Evolutionary conservation across 108 stramenopile genomes (phyloP), one percentile per base, ranked within the genome.

Genomic region (Stephanodiscus triporus): DNA sequence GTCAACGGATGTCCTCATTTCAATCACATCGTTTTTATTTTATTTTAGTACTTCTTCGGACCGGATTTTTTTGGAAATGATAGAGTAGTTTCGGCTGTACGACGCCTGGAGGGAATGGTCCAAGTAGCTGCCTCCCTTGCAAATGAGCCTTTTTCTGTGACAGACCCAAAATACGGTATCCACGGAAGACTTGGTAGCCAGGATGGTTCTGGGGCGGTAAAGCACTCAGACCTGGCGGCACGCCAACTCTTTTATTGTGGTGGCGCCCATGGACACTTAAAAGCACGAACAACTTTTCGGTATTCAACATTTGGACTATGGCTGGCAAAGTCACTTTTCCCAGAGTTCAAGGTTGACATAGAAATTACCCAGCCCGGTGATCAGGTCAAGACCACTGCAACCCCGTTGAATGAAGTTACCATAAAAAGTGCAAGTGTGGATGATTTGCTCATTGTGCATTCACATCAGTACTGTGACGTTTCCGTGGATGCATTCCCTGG

Each of bases 221-320:
- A n/a, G n/a, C n/a, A n/a, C n/a, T n/a, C n/a, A n/a, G n/a, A n/a
- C n/a, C n/a, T n/a, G n/a, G n/a, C n/a, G n/a, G n/a, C n/a, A n/a
- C n/a, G n/a, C n/a, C n/a, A n/a, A n/a, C 57, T 78, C 13, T 78
- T 73, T 36, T 78, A 78, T 47, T 78, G 77, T 38, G 77, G 77
- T 49, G 77, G 77, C 1, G 51, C 71, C 0, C 38, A 22, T 38
- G 72, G 72, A 65, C 51, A 51, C 20, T n/a, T 61, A 19, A 19
- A 61, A 23, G 38, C 7, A 16, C 30, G 66, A 56, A 38, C 70
- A 36, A 42, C 61, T 24, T 67, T 74, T 20, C 66, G 38, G 26
- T 78, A 78, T 49, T 73, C 72, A 1, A 74, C 65, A 6, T 74
- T 74, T 66, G 77, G 77, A 17, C 54, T 78, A 9, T 58, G 68